Conservation (phyloP, 441 rosid species). For the Arabidopsis lyrata region DNA sequence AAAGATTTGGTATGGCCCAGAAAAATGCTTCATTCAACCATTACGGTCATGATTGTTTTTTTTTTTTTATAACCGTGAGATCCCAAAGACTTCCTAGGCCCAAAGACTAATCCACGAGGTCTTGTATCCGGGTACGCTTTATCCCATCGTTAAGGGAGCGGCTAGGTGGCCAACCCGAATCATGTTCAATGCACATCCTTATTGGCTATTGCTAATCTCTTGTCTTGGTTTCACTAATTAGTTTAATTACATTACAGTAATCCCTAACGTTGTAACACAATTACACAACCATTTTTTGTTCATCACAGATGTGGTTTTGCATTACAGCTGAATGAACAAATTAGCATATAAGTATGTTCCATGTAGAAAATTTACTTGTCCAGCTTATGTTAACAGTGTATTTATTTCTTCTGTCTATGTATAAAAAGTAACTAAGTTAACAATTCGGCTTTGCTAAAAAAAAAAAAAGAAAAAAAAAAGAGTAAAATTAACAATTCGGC, state of each 20-base stretch:
- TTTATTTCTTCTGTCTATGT: neutral
- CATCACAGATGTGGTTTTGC: neutral
- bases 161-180: too few species aligned
- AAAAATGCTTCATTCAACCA: constrained; percentile 37
- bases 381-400: neutral
- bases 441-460: too few species aligned
- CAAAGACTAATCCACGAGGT: too few species aligned
- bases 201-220: neutral
- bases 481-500: too few species aligned
- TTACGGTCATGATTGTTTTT: constrained; percentile 4
- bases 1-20: constrained; percentile 40
- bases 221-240: neutral
- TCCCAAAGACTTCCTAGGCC: too few species aligned
- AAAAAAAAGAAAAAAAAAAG: too few species aligned
- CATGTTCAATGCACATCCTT: neutral
- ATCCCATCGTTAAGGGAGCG: too few species aligned
- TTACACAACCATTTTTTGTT: neutral
- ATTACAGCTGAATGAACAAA: neutral
- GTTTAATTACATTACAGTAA: neutral
- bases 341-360: neutral
- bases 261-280: neutral
- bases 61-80: too few species aligned
- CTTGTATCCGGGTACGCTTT: too few species aligned
- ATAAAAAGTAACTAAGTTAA: too few species aligned
- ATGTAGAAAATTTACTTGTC: neutral